Base-by-base conservation (phyloP, 108 stramenopile species). In the Nannochloropsis gaditana region DNA sequence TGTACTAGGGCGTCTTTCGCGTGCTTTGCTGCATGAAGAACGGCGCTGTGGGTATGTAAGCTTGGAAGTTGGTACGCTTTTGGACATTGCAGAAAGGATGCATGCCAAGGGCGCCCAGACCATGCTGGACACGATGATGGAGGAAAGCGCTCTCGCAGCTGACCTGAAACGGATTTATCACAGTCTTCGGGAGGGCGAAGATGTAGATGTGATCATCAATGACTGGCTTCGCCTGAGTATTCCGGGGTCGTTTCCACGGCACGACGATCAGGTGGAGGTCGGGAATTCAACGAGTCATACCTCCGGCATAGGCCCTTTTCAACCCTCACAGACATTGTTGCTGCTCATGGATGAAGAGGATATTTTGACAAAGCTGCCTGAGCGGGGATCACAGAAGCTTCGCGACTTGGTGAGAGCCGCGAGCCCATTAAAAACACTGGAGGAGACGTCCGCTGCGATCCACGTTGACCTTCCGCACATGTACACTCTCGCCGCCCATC, bases 91-190 rank as follows among this genome's bases (percentile, higher is more conserved):
- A 2, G 59, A 73, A n/a, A 31, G 31, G 31, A 31, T 31, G 31
- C 19, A 73, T 73, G 59, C 59, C 15, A 15, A 73, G 59, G 59
- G 59, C 19, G 59, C 59, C 59, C 59, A 73, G 59, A 73, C 59
- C 19, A 73, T 73, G 59, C 59, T 73, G 15, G 59, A 73, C 59
- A 73, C 59, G 59, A 73, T 73, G 59, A 73, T 73, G 59, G 59
- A 73, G 59, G 59, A 73, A 73, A 73, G 59, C 59, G 59, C 59
- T 5, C 59, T 73, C 19, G 59, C 59, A 73, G n/a, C 19, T 73
- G 59, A 73, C n/a, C 6, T 73, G 0, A 73, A 73, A 73, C 19
- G n/a, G 5, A n/a, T n/a, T 8, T 73, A n/a, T 73, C 59, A 73
- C n/a, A n/a, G 59, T 15, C 59, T 73, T 73, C 3, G n/a, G 59